Conservation (phyloP, 176 grass and related monocot species). For the Leersia perrieri region DNA sequence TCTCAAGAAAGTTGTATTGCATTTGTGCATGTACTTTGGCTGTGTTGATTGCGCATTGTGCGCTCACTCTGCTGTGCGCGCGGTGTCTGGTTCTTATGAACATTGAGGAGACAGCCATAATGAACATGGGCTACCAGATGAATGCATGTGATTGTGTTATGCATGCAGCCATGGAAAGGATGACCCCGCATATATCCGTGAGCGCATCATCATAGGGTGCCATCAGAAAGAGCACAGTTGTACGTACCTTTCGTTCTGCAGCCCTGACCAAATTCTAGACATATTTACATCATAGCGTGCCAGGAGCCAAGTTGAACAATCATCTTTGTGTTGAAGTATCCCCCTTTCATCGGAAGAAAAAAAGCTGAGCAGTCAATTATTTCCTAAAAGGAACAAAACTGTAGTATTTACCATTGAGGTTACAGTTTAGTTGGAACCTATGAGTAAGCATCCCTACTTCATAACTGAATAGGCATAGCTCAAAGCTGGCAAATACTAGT, state of each 20-base stretch:
- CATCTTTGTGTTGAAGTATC: too few relatives aligned
- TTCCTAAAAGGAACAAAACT: not conserved
- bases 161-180: not conserved
- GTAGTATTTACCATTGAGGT: not conserved
- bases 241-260: not conserved
- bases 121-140: not conserved
- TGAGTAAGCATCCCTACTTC: not conserved
- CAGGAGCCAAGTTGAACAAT: too few relatives aligned
- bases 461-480: not conserved
- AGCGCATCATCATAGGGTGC: not conserved
- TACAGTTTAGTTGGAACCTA: not conserved
- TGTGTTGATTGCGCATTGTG: too few relatives aligned
- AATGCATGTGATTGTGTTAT: conserved; percentile 17
- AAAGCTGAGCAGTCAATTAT: not conserved
- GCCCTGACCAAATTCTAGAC: too few relatives aligned
- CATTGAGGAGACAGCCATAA: not conserved
- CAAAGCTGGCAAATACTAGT: not conserved
- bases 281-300: too few relatives aligned
- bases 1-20: not conserved
- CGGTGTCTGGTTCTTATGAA: conserved; percentile 4
- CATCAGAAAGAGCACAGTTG: not conserved
- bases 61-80: not conserved
- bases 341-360: not conserved
- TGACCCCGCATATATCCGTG: not conserved
- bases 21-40: not conserved